These are phyloP conservation scores for Candida sp. DNA, from an alignment of 1,139 yeast genomes.

Conservation along the genomic window DNA sequence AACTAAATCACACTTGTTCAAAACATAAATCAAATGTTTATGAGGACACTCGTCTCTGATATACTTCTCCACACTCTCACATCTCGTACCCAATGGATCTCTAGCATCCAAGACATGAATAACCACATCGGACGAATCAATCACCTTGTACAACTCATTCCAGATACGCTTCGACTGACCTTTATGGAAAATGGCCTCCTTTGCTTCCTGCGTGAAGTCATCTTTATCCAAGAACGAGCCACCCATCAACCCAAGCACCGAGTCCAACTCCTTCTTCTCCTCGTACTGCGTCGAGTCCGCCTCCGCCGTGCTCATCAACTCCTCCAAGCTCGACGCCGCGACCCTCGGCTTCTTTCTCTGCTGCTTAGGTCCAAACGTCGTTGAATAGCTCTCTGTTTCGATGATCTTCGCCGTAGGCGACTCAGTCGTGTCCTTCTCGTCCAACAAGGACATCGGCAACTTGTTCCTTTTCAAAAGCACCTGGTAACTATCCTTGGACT, in stretches of 20 bases:
- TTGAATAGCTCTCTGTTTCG: constrained; percentile 85
- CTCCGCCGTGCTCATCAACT: constrained; percentile 67
- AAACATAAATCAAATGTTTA: constrained; percentile 91
- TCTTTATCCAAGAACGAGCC: constrained; percentile 68
- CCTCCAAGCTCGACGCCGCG: constrained; percentile 80
- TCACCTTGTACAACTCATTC: constrained; percentile 97
- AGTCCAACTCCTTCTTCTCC: constrained; percentile 75
- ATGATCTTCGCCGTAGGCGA: constrained; percentile 81
- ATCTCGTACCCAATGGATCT: constrained; percentile 96
- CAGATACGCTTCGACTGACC: constrained; percentile 99
- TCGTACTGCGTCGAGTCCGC: constrained; percentile 64
- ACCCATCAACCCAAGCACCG: constrained; percentile 84
- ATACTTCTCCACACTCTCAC: constrained; percentile 92
- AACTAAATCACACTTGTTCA: constrained; percentile 97
- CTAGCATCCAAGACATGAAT: constrained; percentile 97
- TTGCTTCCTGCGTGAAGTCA: constrained; percentile 87
- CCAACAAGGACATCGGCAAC: constrained; percentile 93
- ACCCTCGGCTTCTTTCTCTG: constrained; percentile 90
- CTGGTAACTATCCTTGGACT: constrained; percentile 85
- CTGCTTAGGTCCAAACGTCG: constrained; percentile 93
- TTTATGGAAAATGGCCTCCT: constrained; percentile 93
- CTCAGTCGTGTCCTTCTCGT: constrained; percentile 77
- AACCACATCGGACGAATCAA: constrained; percentile 95
- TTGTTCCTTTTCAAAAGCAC: constrained; percentile 89
- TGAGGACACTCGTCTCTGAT: constrained; percentile 95